phyloP scores from a whole-genome alignment of 2,329 filamentous ascomycete species.

The Aspergillus sp. region DNA sequence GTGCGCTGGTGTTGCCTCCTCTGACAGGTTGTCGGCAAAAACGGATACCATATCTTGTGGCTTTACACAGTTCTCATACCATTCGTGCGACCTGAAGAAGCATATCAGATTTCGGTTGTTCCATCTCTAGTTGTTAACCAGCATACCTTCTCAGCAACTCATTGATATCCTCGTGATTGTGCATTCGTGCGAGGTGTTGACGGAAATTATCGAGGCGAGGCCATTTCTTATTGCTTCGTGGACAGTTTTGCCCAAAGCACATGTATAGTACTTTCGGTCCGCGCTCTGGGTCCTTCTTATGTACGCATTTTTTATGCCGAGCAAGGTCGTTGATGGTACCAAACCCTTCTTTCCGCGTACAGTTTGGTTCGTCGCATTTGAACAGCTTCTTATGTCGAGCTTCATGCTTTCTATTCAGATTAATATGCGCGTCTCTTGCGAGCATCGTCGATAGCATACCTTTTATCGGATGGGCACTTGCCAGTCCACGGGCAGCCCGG shows the following conservation, averaged over 20 bases:
- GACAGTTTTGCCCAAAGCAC: conserved; percentile 60
- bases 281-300: conserved; percentile 51
- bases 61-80: conserved; percentile 33
- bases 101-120: background rate
- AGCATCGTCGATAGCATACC: conserved; percentile 24
- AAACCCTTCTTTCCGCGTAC: conserved; percentile 66
- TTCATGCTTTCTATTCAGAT: conserved; percentile 65
- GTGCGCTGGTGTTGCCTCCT: conserved; percentile 16
- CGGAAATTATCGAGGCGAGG: conserved; percentile 84
- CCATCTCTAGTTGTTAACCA: conserved; percentile 17
- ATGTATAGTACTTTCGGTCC: conserved; percentile 56
- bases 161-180: conserved; percentile 50
- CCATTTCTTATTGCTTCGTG: conserved; percentile 68
- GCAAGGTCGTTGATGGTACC: conserved; percentile 77
- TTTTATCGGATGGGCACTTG: conserved; percentile 43
- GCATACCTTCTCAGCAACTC: conserved; percentile 50
- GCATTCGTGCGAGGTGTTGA: conserved; percentile 71
- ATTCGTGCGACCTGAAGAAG: conserved; percentile 31
- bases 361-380: conserved; percentile 60
- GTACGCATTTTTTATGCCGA: conserved; percentile 74
- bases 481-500: conserved; percentile 34
- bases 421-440: background rate
- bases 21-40: conserved; percentile 18
- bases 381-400: conserved; percentile 69
- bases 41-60: conserved; percentile 18